A percentile compares a stretch with the other conserved stretches of the same genome.
These are phyloP conservation scores for Candida vartiovaarae DNA, from an alignment of 805 yeast genomes.

Conservation along the genomic window DNA sequence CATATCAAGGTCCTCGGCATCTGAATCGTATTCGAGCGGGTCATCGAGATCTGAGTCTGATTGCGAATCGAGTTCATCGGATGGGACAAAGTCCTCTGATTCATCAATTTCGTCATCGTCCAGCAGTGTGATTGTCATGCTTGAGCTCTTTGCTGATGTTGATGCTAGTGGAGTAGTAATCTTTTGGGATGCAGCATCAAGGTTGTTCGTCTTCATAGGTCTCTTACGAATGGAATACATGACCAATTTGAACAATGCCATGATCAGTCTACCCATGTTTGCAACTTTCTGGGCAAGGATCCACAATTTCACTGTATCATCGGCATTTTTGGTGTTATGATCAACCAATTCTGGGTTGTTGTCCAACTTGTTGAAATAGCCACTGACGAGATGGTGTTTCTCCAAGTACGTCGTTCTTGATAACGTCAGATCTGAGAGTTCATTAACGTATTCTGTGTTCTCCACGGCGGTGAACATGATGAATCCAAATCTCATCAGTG, in stretches of 20 bases:
- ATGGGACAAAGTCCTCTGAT: constrained; percentile 24
- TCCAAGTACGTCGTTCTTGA: constrained; percentile 55
- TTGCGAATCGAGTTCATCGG: constrained; percentile 18
- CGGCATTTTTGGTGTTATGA: not conserved
- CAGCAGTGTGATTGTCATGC: not conserved
- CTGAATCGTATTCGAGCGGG: constrained; percentile 28
- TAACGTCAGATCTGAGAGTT: constrained; percentile 40
- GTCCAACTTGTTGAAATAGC: constrained; percentile 20
- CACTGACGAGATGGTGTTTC: constrained; percentile 15
- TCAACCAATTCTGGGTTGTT: constrained; percentile 16
- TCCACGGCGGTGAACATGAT: constrained; percentile 64
- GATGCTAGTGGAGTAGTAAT: not conserved
- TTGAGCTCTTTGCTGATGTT: not conserved
- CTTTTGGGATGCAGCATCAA: not conserved
- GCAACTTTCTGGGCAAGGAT: constrained; percentile 7
- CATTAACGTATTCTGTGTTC: constrained; percentile 56
- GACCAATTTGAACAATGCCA: constrained; percentile 4
- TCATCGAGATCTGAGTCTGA: constrained; percentile 11
- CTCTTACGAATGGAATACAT: constrained; percentile 4
- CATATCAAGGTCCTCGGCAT: constrained; percentile 22
- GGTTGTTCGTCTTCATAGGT: not conserved
- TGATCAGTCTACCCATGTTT: constrained; percentile 8
- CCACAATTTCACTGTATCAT: constrained; percentile 6
- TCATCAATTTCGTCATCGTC: constrained; percentile 13
- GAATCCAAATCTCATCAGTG: constrained; percentile 51